Evolutionary conservation across 768 basidiomycete species (phyloP).

Genomic region (Kwoniella shandongensis): DNA sequence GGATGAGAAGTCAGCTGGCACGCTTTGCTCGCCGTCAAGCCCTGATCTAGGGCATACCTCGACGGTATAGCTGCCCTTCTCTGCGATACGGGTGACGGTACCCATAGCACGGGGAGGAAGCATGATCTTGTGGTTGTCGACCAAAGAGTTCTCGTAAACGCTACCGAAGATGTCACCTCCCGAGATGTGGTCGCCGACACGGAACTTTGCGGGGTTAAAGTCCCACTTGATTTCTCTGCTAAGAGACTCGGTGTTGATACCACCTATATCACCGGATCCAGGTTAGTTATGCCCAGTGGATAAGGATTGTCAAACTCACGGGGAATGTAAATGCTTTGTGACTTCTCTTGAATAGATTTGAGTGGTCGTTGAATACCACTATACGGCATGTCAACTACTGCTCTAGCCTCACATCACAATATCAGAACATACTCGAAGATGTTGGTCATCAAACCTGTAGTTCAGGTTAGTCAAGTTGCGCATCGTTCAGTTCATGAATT

Average conservation of each 20-base stretch:
- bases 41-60: constrained; percentile 61
- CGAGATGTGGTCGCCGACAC: constrained; percentile 93
- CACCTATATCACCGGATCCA: constrained; percentile 57
- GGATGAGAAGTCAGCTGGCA: neutral
- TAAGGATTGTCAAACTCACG: constrained; percentile 35
- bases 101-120: constrained; percentile 89
- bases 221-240: constrained; percentile 90
- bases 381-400: no score
- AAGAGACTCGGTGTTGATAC: constrained; percentile 95
- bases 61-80: constrained; percentile 89
- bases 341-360: constrained; percentile 88
- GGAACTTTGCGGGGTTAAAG: constrained; percentile 78
- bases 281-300: no score
- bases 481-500: constrained; percentile 5
- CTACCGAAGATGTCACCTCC: constrained; percentile 95
- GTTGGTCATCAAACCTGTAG: constrained; percentile 91
- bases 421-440: constrained; percentile 69
- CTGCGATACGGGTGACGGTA: constrained; percentile 87
- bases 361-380: constrained; percentile 85
- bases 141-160: constrained; percentile 95
- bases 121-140: constrained; percentile 97
- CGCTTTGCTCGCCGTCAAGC: neutral
- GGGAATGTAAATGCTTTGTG: constrained; percentile 99
- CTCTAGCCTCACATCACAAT: neutral
- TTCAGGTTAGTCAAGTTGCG: constrained; percentile 5